Conservation (phyloP, 2,329 filamentous ascomycete genomes). For the Alternaria gansuensis region DNA sequence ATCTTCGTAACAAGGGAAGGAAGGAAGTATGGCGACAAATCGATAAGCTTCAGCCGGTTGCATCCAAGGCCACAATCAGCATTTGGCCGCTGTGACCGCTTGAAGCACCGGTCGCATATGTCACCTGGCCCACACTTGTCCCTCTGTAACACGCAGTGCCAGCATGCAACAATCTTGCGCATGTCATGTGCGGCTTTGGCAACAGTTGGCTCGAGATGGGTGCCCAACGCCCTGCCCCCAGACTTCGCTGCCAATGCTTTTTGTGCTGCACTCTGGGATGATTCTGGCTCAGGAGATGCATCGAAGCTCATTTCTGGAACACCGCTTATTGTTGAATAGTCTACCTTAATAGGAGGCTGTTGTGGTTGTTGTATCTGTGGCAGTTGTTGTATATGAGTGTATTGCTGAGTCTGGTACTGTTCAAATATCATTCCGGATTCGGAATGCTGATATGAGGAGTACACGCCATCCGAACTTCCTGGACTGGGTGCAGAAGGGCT, state of each 20-base stretch:
- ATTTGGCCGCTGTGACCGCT: slow-evolving; percentile 51
- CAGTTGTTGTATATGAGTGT: slow-evolving; percentile 13
- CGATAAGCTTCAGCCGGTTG: slow-evolving; percentile 57
- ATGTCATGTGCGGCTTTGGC: slow-evolving; percentile 56
- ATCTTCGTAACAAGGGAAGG: slow-evolving; percentile 54
- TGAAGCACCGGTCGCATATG: slow-evolving; percentile 52
- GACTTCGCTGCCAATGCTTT: slow-evolving; percentile 43
- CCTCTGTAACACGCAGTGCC: slow-evolving; percentile 60
- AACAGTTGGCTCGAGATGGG: slow-evolving; percentile 48
- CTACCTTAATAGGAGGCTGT: slow-evolving; percentile 16
- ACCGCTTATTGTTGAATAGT: slow-evolving; percentile 19
- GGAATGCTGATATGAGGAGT: slow-evolving; percentile 39
- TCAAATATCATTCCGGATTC: slow-evolving; percentile 38
- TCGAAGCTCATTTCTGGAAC: slow-evolving; percentile 35
- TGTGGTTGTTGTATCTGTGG: slow-evolving; percentile 12
- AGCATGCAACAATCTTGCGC: slow-evolving; percentile 59
- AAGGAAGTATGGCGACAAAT: slow-evolving; percentile 56
- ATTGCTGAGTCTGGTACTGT: slow-evolving; percentile 24
- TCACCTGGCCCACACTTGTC: slow-evolving; percentile 56
- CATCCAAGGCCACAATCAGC: slow-evolving; percentile 56
- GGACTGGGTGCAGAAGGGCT: slow-evolving; percentile 46
- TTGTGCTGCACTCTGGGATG: slow-evolving; percentile 24
- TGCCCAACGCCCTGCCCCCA: slow-evolving; percentile 52
- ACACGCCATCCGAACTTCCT: slow-evolving; percentile 42
- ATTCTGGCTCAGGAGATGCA: slow-evolving; percentile 41